A percentile compares a stretch with the other conserved stretches of the same genome.
phyloP scores from a whole-genome alignment of 805 yeast species.

The Zygotorulaspora sp. region DNA sequence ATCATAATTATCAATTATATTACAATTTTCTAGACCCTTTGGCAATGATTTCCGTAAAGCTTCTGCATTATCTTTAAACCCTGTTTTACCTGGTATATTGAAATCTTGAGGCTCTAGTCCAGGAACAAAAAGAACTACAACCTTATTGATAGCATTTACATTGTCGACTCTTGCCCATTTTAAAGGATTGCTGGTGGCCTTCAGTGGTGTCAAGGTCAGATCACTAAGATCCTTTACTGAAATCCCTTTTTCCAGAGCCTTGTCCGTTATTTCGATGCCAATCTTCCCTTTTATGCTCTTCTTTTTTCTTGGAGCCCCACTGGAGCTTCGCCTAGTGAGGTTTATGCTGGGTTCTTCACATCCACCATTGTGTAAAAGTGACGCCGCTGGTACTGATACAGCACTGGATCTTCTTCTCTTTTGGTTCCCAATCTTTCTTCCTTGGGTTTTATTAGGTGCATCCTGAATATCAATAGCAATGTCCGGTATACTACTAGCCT shows the following conservation, averaged over 20 bases:
- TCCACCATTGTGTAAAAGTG: conserved; percentile 9
- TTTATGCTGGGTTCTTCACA: conserved; percentile 10
- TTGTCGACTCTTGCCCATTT: conserved; percentile 49
- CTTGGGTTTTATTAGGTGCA: conserved; percentile 3
- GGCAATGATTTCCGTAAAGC: conserved; percentile 5
- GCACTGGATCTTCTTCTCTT: conserved; percentile 33
- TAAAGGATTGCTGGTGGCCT: conserved; percentile 42
- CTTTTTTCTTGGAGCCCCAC: conserved; percentile 29
- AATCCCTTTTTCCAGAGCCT: conserved; percentile 24
- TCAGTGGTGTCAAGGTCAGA: conserved; percentile 41
- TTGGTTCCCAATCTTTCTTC: conserved; percentile 3
- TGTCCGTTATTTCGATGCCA: conserved; percentile 36
- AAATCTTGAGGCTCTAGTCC: conserved; percentile 53
- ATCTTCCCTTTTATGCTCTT: conserved; percentile 29
- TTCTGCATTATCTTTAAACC: conserved; percentile 14
- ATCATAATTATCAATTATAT: conserved; percentile 9
- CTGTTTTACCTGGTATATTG: conserved; percentile 17
- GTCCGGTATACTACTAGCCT: conserved; percentile 1
- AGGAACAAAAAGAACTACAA: conserved; percentile 58
- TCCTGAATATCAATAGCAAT: conserved; percentile 8
- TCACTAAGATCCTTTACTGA: conserved; percentile 44
- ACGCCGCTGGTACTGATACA: conserved; percentile 8
- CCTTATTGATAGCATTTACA: conserved; percentile 43
- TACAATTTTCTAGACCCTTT: conserved; percentile 8
- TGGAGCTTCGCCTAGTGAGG: conserved; percentile 3